phyloP scores from a whole-genome alignment of 2,329 filamentous ascomycete genomes.

The Exophiala oligosperma region DNA sequence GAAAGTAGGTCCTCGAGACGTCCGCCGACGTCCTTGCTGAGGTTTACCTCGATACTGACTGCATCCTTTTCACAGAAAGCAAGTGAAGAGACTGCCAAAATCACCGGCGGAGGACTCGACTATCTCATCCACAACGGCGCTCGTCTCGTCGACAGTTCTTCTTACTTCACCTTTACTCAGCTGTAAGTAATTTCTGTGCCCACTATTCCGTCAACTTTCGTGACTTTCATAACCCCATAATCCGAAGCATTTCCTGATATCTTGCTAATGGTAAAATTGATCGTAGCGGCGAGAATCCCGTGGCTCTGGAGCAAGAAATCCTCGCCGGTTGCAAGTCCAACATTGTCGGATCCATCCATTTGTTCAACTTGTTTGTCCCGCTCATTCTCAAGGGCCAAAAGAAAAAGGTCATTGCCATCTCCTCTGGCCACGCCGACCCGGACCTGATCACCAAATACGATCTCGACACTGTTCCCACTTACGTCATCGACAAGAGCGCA shows the following conservation, averaged over 20 bases:
- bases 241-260: constrained; percentile 9
- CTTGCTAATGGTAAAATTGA: no score
- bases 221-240: constrained; percentile 20
- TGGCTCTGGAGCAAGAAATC: constrained; percentile 38
- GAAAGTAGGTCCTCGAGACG: no score
- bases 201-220: not conserved
- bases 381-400: constrained; percentile 50
- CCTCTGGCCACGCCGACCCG: constrained; percentile 49
- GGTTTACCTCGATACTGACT: constrained; percentile 16
- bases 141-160: no score
- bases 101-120: constrained; percentile 43
- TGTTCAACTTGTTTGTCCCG: constrained; percentile 55
- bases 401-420: constrained; percentile 57
- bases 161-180: no score
- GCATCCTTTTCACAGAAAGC: constrained; percentile 37
- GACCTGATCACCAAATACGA: constrained; percentile 40
- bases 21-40: not conserved
- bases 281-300: constrained; percentile 29
- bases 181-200: constrained; percentile 28
- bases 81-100: constrained; percentile 32
- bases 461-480: constrained; percentile 41
- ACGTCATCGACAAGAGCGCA: constrained; percentile 54
- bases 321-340: constrained; percentile 46
- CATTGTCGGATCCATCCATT: constrained; percentile 52
- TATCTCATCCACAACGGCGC: constrained; percentile 55